Conservation (phyloP, 2,329 filamentous ascomycete genomes). For the Nakataea oryzae region DNA sequence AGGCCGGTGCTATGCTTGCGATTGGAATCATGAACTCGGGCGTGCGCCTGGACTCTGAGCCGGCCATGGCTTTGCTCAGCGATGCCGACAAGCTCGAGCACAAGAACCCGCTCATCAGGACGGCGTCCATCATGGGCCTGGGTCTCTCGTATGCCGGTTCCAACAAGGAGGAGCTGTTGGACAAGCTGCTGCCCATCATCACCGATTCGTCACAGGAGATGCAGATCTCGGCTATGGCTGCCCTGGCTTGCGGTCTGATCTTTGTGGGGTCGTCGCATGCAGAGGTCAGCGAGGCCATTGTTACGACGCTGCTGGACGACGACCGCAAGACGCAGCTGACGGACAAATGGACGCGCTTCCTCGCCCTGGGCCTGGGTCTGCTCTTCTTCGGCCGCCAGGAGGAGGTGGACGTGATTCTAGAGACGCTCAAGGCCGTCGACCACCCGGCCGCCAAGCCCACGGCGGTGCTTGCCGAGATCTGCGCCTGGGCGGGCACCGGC, state of each 20-base stretch:
- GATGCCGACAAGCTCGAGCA: constrained; percentile 71
- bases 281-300: constrained; percentile 84
- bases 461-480: constrained; percentile 87
- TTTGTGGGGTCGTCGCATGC: constrained; percentile 89
- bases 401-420: constrained; percentile 95
- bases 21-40: constrained; percentile 95
- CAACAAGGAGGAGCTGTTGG: constrained; percentile 80
- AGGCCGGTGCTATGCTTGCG: constrained; percentile 83
- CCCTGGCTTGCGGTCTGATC: constrained; percentile 78
- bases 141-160: constrained; percentile 91
- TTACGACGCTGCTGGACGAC: constrained; percentile 87
- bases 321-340: constrained; percentile 84
- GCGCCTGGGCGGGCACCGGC: constrained; percentile 95
- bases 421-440: constrained; percentile 93
- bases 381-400: constrained; percentile 96
- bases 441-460: constrained; percentile 97
- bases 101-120: constrained; percentile 66
- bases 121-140: constrained; percentile 89
- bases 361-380: constrained; percentile 85
- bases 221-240: constrained; percentile 94
- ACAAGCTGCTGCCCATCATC: constrained; percentile 77
- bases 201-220: constrained; percentile 77
- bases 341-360: constrained; percentile 97
- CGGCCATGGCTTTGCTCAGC: constrained; percentile 75
- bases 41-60: constrained; percentile 80